Evolutionary conservation across 2,329 filamentous ascomycete species (phyloP), one percentile per base, ranked within the genome.

Genomic region (Trichoderma endophyticum): DNA sequence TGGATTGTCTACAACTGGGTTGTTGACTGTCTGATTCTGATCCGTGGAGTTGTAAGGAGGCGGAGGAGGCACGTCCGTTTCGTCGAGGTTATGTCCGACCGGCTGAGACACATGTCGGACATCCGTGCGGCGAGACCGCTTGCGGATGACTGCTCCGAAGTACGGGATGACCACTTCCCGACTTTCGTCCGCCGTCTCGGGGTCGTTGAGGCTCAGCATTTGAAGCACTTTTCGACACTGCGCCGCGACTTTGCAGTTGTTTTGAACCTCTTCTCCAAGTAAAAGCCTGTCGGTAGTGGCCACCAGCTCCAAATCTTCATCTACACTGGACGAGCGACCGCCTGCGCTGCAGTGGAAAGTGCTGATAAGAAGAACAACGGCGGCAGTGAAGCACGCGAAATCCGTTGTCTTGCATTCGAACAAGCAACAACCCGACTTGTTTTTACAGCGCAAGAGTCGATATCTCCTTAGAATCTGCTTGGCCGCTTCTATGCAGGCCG

Each of bases 371-470:
- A 85, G 76, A 26, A 85, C 77, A 1, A 84, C 79, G 3, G 83
- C 81, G 6, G 82, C 80, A 1, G 82, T 85, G 76, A 85, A 85
- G 48, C 80, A 84, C 51, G 84, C 80, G 72, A 85, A 85, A 74
- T 85, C 84, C 21, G 83, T 77, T 9, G 82, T 82, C 71, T 84
- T 84, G 78, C 84, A 85, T 71, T 85, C 82, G 75, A 83, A 84
- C 0, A 84, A 75, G 12, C 81, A 81, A 28, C 68, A 63, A 0
- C 75, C 77, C 6, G 43, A 61, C 11, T 72, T 48, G 74, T 77
- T 67, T 70, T 76, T 78, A 8, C 77, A 78, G 6, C 81, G 80
- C 5, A 84, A 77, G 1, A 79, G 72, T 28, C 82, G 79, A 73
- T 83, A 73, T 14, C 74, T 69, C 24, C 26, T 68, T 14, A 75